Evolutionary conservation across 2,329 filamentous ascomycete genomes (phyloP).

Genomic region (Talaromyces marneffei): DNA sequence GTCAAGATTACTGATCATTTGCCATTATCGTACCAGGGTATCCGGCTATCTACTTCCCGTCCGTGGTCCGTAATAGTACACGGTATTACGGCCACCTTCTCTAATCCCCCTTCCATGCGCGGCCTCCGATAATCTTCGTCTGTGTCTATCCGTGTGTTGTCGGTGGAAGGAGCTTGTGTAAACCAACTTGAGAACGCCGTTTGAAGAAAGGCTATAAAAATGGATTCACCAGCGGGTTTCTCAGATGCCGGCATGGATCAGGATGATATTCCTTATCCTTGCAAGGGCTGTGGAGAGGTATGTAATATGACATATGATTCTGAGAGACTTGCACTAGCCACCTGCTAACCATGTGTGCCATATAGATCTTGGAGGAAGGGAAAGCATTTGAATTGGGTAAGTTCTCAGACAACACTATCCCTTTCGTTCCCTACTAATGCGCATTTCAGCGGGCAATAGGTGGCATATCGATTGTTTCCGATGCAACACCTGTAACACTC

Average conservation of each 20-base stretch:
- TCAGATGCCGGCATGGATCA: conserved; percentile 62
- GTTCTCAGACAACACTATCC: conserved; percentile 24
- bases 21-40: neutral
- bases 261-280: conserved; percentile 76
- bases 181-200: neutral
- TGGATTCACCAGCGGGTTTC: conserved; percentile 51
- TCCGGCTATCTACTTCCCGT: neutral
- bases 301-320: conserved; percentile 9
- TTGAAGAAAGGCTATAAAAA: conserved; percentile 19
- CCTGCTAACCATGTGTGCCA: no score
- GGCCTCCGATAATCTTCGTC: neutral
- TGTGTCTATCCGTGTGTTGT: neutral
- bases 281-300: conserved; percentile 91
- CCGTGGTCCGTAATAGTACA: neutral
- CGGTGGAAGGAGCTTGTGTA: neutral
- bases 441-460: conserved; percentile 72
- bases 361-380: conserved; percentile 91
- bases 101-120: conserved; percentile 6
- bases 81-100: neutral
- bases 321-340: conserved; percentile 5
- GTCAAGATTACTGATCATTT: neutral
- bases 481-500: conserved; percentile 89
- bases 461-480: conserved; percentile 99
- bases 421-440: conserved; percentile 23
- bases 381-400: conserved; percentile 96